Percentiles rank a stretch among this genome's conserved stretches.
These are phyloP conservation scores for Colletotrichum tofieldiae DNA, from an alignment of 2,329 filamentous ascomycete species.

Conservation along the genomic window DNA sequence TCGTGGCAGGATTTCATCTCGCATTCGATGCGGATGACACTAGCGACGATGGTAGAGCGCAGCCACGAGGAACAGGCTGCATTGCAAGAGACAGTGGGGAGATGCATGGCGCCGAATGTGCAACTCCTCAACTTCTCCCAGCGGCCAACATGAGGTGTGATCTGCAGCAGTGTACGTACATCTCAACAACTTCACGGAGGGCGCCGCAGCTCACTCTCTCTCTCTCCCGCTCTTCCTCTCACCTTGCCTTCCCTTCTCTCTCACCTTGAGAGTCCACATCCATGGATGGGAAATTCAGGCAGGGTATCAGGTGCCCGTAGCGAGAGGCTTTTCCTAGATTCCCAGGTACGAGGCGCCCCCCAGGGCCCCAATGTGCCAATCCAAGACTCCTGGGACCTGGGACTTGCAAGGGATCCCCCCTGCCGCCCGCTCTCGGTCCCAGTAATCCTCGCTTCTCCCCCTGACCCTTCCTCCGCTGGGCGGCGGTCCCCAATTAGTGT, in stretches of 20 bases:
- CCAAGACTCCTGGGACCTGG: constrained; percentile 22
- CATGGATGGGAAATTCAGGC: constrained; percentile 20
- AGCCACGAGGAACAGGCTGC: background rate
- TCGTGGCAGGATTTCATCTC: background rate
- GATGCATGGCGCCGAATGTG: background rate
- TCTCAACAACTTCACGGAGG: constrained; percentile 1
- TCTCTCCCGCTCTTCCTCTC: background rate
- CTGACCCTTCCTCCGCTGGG: background rate
- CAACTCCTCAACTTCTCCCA: background rate
- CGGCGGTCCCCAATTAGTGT: background rate
- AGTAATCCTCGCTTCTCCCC: background rate
- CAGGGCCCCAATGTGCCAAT: background rate
- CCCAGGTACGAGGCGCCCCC: constrained; percentile 12
- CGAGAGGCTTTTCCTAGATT: constrained; percentile 13
- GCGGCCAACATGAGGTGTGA: background rate
- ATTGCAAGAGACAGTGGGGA: background rate
- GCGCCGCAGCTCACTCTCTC: background rate
- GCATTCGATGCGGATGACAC: background rate
- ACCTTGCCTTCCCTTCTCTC: constrained; percentile 6
- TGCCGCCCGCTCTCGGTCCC: constrained; percentile 10
- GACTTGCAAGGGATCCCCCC: constrained; percentile 21
- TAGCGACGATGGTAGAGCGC: background rate
- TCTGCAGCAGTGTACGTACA: background rate
- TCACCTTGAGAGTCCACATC: constrained; percentile 18
- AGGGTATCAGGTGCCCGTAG: constrained; percentile 32